These are phyloP conservation scores for Lichtheimia ramosa DNA, from an alignment of 371 early-diverging fungal species.

Conservation along the genomic window DNA sequence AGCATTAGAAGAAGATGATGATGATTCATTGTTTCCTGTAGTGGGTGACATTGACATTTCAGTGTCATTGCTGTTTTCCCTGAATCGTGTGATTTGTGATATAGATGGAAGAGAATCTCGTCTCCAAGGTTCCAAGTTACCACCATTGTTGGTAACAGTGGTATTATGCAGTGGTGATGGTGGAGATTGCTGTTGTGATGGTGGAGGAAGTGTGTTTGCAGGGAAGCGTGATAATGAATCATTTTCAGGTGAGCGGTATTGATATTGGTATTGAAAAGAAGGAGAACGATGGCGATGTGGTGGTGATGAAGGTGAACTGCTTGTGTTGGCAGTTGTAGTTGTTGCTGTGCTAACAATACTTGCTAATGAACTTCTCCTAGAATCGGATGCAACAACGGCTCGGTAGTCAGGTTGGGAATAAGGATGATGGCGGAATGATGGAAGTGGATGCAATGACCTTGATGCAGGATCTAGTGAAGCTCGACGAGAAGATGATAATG, in stretches of 20 bases:
- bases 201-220: conserved; percentile 1
- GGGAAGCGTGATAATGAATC: conserved; percentile 7
- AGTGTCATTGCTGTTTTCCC: conserved; percentile 2
- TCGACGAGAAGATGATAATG: conserved; percentile 3
- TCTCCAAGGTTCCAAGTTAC: conserved; percentile 20
- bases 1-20: conserved; percentile 3
- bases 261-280: conserved; percentile 7
- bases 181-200: conserved; percentile 17
- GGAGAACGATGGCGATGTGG: conserved; percentile 15
- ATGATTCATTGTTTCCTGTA: neutral
- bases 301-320: conserved; percentile 33
- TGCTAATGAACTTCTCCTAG: conserved; percentile 35
- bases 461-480: conserved; percentile 22
- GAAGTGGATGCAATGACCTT: conserved; percentile 18
- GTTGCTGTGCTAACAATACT: conserved; percentile 28
- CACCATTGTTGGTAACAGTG: neutral
- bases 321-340: conserved; percentile 14
- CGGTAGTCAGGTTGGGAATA: conserved; percentile 24
- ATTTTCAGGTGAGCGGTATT: conserved; percentile 8
- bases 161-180: neutral
- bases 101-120: conserved; percentile 41
- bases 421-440: conserved; percentile 28
- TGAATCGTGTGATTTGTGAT: conserved; percentile 27
- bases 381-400: conserved; percentile 21
- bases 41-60: conserved; percentile 6